Evolutionary conservation across 2,329 filamentous ascomycete species (phyloP).

Genomic region (Arthrobotrys musiformis): DNA sequence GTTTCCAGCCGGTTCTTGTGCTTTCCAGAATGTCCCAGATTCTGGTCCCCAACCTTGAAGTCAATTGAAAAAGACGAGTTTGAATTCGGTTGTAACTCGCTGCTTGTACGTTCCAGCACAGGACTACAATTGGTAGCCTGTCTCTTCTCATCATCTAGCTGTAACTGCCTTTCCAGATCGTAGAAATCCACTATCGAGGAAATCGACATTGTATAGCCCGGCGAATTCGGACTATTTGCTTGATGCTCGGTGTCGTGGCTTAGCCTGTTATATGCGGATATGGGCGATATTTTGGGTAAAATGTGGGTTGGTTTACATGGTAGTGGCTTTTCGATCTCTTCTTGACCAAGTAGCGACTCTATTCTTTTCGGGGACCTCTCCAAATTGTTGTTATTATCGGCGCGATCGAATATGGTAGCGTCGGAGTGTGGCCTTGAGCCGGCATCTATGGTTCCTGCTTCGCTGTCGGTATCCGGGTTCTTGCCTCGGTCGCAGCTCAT

Average conservation of each 20-base stretch:
- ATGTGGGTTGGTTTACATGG: not conserved
- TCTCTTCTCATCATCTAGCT: constrained; percentile 49
- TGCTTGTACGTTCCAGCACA: constrained; percentile 44
- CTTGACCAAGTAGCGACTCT: constrained; percentile 28
- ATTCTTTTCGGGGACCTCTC: not conserved
- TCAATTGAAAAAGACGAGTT: not conserved
- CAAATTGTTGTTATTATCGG: not conserved
- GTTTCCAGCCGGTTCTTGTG: too few species aligned
- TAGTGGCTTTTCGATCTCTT: constrained; percentile 17
- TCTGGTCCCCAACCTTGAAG: not conserved
- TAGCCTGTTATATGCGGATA: constrained; percentile 17
- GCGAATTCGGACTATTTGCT: constrained; percentile 35
- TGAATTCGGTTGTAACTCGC: constrained; percentile 16
- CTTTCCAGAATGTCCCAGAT: not conserved
- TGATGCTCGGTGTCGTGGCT: constrained; percentile 42
- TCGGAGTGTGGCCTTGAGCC: constrained; percentile 38
- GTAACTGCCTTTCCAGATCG: constrained; percentile 49
- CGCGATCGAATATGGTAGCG: constrained; percentile 20
- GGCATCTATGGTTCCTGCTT: constrained; percentile 26
- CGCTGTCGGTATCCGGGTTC: constrained; percentile 26
- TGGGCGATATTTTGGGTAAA: constrained; percentile 22
- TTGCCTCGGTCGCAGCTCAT: constrained; percentile 10
- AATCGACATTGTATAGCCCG: constrained; percentile 50
- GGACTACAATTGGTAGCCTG: constrained; percentile 47
- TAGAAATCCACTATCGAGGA: constrained; percentile 51